Percentiles rank a stretch among this genome's conserved stretches.
These are phyloP conservation scores for Erythrophleum fordii DNA, from an alignment of 306 rosid genomes.

Conservation along the genomic window DNA sequence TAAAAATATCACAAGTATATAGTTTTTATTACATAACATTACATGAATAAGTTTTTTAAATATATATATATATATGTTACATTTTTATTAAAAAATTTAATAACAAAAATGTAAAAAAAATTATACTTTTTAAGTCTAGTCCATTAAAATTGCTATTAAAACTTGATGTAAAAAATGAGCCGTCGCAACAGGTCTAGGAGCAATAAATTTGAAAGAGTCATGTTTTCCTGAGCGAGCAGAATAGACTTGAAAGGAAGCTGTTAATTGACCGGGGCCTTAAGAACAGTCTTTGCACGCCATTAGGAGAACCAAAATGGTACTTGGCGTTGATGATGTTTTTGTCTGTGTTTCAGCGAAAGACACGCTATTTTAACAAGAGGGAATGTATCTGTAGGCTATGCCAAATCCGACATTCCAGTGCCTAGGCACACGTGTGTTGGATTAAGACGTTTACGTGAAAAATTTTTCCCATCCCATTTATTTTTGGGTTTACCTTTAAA, in stretches of 20 bases:
- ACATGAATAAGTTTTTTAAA: too few relatives aligned
- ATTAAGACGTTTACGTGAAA: neutral
- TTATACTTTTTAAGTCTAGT: too few relatives aligned
- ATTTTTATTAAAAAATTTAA: too few relatives aligned
- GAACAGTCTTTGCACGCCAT: slow-evolving; percentile 1
- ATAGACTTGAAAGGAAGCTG: neutral
- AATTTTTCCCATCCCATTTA: neutral
- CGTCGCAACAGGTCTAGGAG: neutral
- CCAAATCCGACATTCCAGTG: neutral
- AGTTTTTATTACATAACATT: too few relatives aligned
- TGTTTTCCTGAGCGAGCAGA: neutral
- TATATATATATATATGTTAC: too few relatives aligned
- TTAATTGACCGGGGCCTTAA: neutral
- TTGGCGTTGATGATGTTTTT: neutral
- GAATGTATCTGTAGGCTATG: neutral
- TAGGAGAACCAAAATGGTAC: neutral
- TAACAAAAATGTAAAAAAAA: too few relatives aligned
- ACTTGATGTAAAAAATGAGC: too few relatives aligned
- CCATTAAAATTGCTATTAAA: too few relatives aligned
- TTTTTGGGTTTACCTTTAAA: neutral
- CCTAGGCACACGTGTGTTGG: slow-evolving; percentile 19
- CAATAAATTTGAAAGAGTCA: neutral
- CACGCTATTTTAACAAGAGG: neutral
- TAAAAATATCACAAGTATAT: too few relatives aligned
- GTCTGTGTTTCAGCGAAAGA: slow-evolving; percentile 26